phyloP scores from a whole-genome alignment of 2,329 filamentous ascomycete species.

The Fusarium duplospermum region DNA sequence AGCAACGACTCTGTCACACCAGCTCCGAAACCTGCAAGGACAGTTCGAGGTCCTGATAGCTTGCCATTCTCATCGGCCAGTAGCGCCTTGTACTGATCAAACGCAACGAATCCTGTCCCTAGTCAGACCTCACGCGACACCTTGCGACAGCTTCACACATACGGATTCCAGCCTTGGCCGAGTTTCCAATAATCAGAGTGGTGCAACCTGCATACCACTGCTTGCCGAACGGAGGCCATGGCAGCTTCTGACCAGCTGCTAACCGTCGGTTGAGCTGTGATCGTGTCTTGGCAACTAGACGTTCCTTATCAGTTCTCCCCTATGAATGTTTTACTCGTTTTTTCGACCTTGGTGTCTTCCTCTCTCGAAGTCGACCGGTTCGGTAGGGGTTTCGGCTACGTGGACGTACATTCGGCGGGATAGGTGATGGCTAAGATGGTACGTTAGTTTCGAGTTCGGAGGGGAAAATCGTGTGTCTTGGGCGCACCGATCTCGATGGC shows the following conservation, averaged over 20 bases:
- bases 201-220: conserved; percentile 99
- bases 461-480: background rate
- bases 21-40: conserved; percentile 92
- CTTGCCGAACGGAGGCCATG: conserved; percentile 91
- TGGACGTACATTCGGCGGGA: conserved; percentile 83
- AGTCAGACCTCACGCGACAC: conserved; percentile 19
- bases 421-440: conserved; percentile 79
- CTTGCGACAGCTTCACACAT: conserved; percentile 50
- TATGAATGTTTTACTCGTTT: background rate
- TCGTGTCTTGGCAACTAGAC: conserved; percentile 88
- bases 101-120: conserved; percentile 79
- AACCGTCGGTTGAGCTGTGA: conserved; percentile 91
- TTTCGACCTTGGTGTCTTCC: background rate
- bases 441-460: background rate
- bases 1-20: conserved; percentile 93
- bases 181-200: conserved; percentile 96
- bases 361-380: conserved; percentile 12
- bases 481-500: conserved; percentile 88
- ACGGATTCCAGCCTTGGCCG: conserved; percentile 95
- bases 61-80: conserved; percentile 87
- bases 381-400: background rate
- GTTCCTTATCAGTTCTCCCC: conserved; percentile 17
- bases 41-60: conserved; percentile 89
- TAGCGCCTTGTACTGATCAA: conserved; percentile 90
- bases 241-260: conserved; percentile 84